Evolutionary conservation across 2,329 filamentous ascomycete species (phyloP).

Genomic region (Diaporthe sp.): DNA sequence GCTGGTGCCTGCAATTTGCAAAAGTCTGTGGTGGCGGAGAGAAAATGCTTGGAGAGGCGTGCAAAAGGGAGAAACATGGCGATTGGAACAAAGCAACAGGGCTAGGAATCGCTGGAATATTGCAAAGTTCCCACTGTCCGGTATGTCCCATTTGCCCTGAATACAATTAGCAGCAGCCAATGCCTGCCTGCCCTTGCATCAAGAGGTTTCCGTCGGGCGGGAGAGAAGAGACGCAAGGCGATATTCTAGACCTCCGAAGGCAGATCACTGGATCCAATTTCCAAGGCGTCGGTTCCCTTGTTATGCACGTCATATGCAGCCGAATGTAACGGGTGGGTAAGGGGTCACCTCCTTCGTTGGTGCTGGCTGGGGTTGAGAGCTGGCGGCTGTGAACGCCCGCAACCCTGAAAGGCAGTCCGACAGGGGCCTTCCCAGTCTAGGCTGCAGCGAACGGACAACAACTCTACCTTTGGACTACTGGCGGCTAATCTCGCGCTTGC

Average conservation of each 20-base stretch:
- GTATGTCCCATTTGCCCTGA: background rate
- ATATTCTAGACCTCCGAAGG: background rate
- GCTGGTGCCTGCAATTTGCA: slow-evolving; percentile 7
- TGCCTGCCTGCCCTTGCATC: background rate
- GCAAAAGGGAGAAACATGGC: background rate
- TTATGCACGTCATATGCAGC: slow-evolving; percentile 21
- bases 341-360: slow-evolving; percentile 29
- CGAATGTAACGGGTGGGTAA: slow-evolving; percentile 31
- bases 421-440: background rate
- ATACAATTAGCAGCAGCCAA: background rate
- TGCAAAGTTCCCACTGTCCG: background rate
- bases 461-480: background rate
- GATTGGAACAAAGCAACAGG: background rate
- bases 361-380: slow-evolving; percentile 53
- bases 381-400: background rate
- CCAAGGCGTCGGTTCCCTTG: slow-evolving; percentile 8
- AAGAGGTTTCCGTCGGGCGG: background rate
- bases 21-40: background rate
- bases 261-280: background rate
- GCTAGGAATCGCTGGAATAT: background rate
- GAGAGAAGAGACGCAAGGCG: background rate
- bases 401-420: background rate
- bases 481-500: slow-evolving; percentile 20
- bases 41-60: background rate
- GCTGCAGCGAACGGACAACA: slow-evolving; percentile 6